Evolutionary conservation across 164 flowering plant genomes (phyloP), one percentile per base, ranked within the genome.

Genomic region (Annona squamosa): DNA sequence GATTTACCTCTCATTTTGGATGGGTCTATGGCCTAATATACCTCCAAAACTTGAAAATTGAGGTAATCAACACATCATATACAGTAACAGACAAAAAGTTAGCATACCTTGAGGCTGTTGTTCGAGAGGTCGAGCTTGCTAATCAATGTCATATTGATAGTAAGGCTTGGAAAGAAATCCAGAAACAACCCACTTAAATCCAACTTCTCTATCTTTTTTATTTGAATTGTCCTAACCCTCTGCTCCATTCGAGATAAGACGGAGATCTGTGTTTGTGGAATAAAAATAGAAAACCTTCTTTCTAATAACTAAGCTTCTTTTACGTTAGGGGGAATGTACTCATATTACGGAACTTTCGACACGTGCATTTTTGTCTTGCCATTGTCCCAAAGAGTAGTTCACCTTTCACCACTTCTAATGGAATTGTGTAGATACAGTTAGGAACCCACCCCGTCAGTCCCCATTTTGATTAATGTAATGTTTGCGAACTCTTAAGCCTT

Each of bases 91-190:
- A 26, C 37, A 26, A 26, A 26, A 26, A 26, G 37, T 0, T 26
- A 26, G 5, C 44, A 1, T 83, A 89, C 94, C 88, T 86, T 87
- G 6, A 90, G 82, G 80, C 89, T 87, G 81, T 94, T 92, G 61
- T 88, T 90, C 77, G 94, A 92, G 73, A 91, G 89, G 72, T 94
- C 93, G 1, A 94, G 78, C 73, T 87, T 90, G 86, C 82, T 76
- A 63, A 94, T 87, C 67, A 77, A 26, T 2, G 81, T 84, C 3
- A 90, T 68, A 71, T 92, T 86, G 4, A 92, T 72, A 46, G 93
- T 75, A 57, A 91, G 83, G 67, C 68, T 87, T 3, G 97, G 94
- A 0, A 92, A 81, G 71, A 79, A 41, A 4, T 87, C 85, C 74
- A 94, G 74, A 18, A 84, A 84, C 88, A 88, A 71, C 4, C 92